phyloP scores from a whole-genome alignment of 768 basidiomycete species.

The Nidularia sp. region DNA sequence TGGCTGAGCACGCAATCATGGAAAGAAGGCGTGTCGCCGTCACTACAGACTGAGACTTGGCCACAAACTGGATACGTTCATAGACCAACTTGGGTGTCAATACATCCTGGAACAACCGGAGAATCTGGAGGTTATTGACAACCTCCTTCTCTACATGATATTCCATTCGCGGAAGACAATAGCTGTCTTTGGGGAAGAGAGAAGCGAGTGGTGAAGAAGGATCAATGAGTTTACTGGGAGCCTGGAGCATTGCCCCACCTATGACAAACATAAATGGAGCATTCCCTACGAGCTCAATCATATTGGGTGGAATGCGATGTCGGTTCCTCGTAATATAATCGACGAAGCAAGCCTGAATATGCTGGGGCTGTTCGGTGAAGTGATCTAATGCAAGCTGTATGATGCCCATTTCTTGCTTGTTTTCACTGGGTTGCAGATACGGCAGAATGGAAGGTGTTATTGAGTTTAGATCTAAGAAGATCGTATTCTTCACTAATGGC shows the following conservation, averaged over 20 bases:
- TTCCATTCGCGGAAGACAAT: too few species aligned
- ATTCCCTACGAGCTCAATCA: conserved; percentile 16
- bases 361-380: conserved; percentile 19
- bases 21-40: conserved; percentile 10
- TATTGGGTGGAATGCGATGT: conserved; percentile 15
- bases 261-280: conserved; percentile 20
- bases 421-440: conserved; percentile 16
- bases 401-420: conserved; percentile 13
- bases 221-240: too few species aligned
- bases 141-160: too few species aligned
- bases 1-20: conserved; percentile 11
- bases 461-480: conserved; percentile 22
- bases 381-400: conserved; percentile 20
- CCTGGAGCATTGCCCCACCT: conserved; percentile 5
- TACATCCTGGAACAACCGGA: too few species aligned
- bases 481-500: conserved; percentile 13
- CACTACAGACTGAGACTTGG: too few species aligned
- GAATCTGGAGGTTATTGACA: too few species aligned
- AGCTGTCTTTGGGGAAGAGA: too few species aligned
- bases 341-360: conserved; percentile 20
- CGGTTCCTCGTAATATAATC: conserved; percentile 17
- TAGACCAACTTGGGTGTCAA: too few species aligned
- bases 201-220: too few species aligned
- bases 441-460: conserved; percentile 14
- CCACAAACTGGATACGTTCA: too few species aligned